A percentile compares a stretch with the other conserved stretches of the same genome.
phyloP scores from a whole-genome alignment of 2,329 filamentous ascomycete species.

The Ambrosiella cleistominuta region DNA sequence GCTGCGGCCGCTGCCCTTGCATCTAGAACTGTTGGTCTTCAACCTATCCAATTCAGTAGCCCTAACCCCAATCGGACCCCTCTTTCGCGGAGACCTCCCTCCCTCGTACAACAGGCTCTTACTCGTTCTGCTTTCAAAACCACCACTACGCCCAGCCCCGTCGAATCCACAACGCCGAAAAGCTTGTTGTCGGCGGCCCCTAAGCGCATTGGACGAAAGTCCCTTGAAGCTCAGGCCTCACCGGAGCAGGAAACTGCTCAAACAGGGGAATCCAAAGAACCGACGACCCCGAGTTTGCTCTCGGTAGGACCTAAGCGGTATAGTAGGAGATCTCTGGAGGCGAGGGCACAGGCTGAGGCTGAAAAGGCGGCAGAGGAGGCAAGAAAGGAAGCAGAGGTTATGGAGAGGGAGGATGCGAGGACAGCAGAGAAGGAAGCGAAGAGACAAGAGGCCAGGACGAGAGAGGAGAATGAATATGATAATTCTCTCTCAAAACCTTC shows the following conservation, averaged over 20 bases:
- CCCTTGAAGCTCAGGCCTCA: not conserved
- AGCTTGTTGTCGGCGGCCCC: slow-evolving; percentile 8
- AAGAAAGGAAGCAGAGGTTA: not conserved
- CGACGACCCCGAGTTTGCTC: slow-evolving; percentile 2
- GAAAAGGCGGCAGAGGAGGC: not conserved
- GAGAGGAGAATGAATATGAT: not conserved
- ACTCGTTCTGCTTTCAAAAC: slow-evolving; percentile 18
- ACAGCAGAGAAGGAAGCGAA: not conserved
- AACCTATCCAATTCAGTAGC: slow-evolving; percentile 2
- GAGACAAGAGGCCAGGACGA: not conserved
- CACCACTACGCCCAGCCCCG: not conserved
- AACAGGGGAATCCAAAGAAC: not conserved
- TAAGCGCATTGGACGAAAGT: slow-evolving; percentile 5
- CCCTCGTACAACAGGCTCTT: slow-evolving; percentile 22
- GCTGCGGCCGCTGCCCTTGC: slow-evolving; percentile 1
- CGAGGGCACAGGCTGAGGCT: not conserved
- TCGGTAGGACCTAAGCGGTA: slow-evolving; percentile 9
- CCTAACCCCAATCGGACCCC: slow-evolving; percentile 19
- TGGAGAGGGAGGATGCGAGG: not conserved
- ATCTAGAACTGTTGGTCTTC: not conserved
- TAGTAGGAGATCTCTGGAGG: not conserved
- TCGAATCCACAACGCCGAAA: not conserved
- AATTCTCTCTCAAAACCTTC: not conserved
- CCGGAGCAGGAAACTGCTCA: not conserved
- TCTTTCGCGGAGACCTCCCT: slow-evolving; percentile 19